A percentile compares a stretch with the other conserved stretches of the same genome.
These are phyloP conservation scores for Gnomoniopsis sp. DNA, from an alignment of 2,329 filamentous ascomycete genomes.

Conservation along the genomic window DNA sequence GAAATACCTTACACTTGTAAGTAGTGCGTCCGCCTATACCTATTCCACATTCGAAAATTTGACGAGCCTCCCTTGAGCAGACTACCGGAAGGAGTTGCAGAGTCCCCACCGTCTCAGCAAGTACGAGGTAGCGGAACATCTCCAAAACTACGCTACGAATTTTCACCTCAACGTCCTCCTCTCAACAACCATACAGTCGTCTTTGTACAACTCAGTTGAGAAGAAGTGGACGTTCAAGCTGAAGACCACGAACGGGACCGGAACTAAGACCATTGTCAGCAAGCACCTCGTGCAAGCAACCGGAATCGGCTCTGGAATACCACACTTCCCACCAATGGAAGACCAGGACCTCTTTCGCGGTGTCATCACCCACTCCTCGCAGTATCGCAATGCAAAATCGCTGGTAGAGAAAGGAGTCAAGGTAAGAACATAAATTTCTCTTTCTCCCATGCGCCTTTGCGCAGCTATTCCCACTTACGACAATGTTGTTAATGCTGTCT, in stretches of 20 bases:
- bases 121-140: conserved; percentile 45
- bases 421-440: conserved; percentile 19
- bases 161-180: conserved; percentile 47
- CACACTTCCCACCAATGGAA: conserved; percentile 36
- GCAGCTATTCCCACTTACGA: too few relatives aligned
- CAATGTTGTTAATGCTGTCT: not conserved
- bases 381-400: conserved; percentile 36
- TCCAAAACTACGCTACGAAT: conserved; percentile 41
- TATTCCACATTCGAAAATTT: not conserved
- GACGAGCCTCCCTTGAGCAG: conserved; percentile 3
- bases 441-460: too few relatives aligned
- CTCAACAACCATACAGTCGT: conserved; percentile 33
- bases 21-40: conserved; percentile 30
- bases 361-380: conserved; percentile 38
- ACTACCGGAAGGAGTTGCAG: conserved; percentile 34
- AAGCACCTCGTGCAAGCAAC: conserved; percentile 47
- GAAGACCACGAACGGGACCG: conserved; percentile 19
- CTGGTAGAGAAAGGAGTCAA: conserved; percentile 19
- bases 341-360: conserved; percentile 39
- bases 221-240: conserved; percentile 36
- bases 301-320: conserved; percentile 38
- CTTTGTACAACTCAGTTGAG: conserved; percentile 33
- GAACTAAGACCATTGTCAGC: conserved; percentile 27
- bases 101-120: conserved; percentile 39
- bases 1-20: conserved; percentile 31